These are phyloP conservation scores for Hygrocybe punicea DNA, from an alignment of 768 basidiomycete species.

Conservation along the genomic window DNA sequence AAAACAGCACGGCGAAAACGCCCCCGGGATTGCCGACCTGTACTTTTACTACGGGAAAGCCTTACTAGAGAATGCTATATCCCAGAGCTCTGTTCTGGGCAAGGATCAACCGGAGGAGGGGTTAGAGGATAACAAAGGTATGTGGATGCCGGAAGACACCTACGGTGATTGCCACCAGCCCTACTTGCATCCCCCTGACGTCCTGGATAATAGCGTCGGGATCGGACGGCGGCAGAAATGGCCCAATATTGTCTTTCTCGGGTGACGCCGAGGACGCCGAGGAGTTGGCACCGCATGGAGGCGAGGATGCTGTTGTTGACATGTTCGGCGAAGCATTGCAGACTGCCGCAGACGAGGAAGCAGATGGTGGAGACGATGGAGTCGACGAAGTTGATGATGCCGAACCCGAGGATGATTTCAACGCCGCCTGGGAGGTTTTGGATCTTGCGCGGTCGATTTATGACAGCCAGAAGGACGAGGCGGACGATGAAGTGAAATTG, in stretches of 20 bases:
- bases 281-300: conserved; percentile 30
- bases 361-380: conserved; percentile 51
- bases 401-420: conserved; percentile 95
- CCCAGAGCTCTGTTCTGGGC: conserved; percentile 82
- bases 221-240: conserved; percentile 39
- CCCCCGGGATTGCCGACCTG: conserved; percentile 80
- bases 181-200: too few relatives aligned
- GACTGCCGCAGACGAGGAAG: conserved; percentile 43
- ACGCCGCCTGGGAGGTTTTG: conserved; percentile 96
- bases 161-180: conserved; percentile 10
- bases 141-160: not conserved
- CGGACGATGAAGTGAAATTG: conserved; percentile 58
- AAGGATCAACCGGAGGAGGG: conserved; percentile 71
- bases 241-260: conserved; percentile 71
- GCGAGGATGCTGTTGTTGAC: conserved; percentile 56
- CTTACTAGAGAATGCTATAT: conserved; percentile 86
- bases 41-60: conserved; percentile 93
- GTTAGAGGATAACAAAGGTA: conserved; percentile 39
- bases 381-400: conserved; percentile 64
- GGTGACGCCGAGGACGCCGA: conserved; percentile 72
- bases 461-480: conserved; percentile 54
- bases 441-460: conserved; percentile 90
- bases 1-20: conserved; percentile 70
- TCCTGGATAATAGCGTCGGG: conserved; percentile 23
- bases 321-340: conserved; percentile 58